These are phyloP conservation scores for Elsinoe perseae DNA, from an alignment of 2,329 filamentous ascomycete genomes.

Conservation along the genomic window DNA sequence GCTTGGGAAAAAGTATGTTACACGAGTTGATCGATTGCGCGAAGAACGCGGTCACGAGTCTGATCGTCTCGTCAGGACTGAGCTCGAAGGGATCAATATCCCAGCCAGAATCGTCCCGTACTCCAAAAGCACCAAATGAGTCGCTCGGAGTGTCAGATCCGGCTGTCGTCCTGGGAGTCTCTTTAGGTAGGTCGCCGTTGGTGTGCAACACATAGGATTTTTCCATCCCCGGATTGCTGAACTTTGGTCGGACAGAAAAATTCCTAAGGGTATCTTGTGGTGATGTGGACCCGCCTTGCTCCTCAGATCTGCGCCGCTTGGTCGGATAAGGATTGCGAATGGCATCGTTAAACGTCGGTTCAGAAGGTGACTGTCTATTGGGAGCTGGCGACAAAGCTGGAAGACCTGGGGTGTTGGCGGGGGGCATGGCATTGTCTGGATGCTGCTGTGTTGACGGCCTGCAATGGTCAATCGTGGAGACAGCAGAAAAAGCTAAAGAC, in stretches of 20 bases:
- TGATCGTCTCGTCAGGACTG: constrained; percentile 43
- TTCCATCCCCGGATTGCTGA: not conserved
- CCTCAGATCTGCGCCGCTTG: constrained; percentile 10
- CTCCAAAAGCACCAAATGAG: constrained; percentile 17
- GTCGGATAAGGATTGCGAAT: not conserved
- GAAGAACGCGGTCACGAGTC: constrained; percentile 52
- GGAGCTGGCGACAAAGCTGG: constrained; percentile 3
- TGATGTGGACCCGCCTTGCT: not conserved
- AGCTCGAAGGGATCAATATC: constrained; percentile 48
- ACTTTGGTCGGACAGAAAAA: constrained; percentile 5
- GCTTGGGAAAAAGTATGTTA: constrained; percentile 50
- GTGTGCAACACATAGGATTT: not conserved
- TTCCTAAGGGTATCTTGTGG: not conserved
- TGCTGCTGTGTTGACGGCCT: constrained; percentile 14
- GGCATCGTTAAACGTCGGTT: not conserved
- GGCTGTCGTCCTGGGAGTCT: constrained; percentile 10
- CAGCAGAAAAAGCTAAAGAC: constrained; percentile 13
- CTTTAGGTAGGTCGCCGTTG: not conserved
- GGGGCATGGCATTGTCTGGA: constrained; percentile 21
- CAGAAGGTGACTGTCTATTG: not conserved
- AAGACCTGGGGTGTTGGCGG: constrained; percentile 20
- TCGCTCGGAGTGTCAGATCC: constrained; percentile 24
- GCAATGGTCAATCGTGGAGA: constrained; percentile 19
- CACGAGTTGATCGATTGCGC: constrained; percentile 47
- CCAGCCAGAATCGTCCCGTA: constrained; percentile 27